Evolutionary conservation across 495 filamentous ascomycete species (phyloP).

Genomic region (Penicillium mononematosum): DNA sequence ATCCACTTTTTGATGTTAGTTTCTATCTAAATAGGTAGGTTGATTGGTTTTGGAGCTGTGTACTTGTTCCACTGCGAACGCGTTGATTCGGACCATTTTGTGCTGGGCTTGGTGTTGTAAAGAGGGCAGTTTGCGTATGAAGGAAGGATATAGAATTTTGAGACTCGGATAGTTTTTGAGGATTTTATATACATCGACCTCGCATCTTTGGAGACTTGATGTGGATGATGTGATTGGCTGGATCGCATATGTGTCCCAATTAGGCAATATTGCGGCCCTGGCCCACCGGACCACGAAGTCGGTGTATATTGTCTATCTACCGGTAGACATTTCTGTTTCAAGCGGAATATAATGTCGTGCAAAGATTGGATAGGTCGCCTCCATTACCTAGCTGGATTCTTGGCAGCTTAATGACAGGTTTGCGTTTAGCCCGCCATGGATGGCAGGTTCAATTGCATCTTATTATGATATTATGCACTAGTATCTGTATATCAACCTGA

Average conservation of each 20-base stretch:
- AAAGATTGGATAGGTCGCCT: not conserved
- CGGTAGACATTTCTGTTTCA: not conserved
- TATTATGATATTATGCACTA: not conserved
- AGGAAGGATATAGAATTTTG: not conserved
- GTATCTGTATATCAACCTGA: constrained; percentile 17
- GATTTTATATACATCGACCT: not conserved
- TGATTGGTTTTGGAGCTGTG: not conserved
- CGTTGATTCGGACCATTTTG: constrained; percentile 65
- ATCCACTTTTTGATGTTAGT: constrained; percentile 67
- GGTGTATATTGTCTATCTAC: not conserved
- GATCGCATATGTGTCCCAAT: constrained; percentile 8
- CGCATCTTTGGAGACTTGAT: not conserved
- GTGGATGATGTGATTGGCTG: constrained; percentile 1
- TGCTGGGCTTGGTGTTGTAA: not conserved
- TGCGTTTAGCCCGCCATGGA: not conserved
- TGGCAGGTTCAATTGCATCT: not conserved
- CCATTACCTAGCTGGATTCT: not conserved
- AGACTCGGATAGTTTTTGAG: not conserved
- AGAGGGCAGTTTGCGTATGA: no score
- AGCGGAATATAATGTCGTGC: not conserved
- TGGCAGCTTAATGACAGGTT: not conserved
- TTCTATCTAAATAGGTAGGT: not conserved
- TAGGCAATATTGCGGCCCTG: not conserved
- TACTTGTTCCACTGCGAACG: constrained; percentile 79
- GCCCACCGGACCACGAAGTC: not conserved